Conservation (phyloP, 345 rosid genomes). For the Linum tenue region DNA sequence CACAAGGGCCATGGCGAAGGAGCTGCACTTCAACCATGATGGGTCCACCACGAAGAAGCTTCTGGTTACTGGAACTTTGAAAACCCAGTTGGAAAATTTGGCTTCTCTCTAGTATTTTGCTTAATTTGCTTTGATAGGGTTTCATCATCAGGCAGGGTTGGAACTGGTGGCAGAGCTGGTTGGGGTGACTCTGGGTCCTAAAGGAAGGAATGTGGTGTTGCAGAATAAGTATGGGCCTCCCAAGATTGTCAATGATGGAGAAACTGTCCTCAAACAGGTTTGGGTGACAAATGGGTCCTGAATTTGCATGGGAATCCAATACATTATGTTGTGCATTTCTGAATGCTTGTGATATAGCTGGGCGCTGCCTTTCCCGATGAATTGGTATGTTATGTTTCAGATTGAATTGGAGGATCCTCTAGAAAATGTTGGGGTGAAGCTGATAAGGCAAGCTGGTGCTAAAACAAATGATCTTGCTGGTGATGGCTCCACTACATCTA, state of each 20-base stretch:
- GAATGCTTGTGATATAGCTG: background rate
- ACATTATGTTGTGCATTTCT: background rate
- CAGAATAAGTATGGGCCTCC: conserved; percentile 92
- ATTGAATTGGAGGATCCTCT: conserved; percentile 85
- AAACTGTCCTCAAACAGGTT: conserved; percentile 87
- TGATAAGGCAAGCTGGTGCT: conserved; percentile 97
- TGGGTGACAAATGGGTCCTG: background rate
- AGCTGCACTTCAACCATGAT: conserved; percentile 73
- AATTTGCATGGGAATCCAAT: background rate
- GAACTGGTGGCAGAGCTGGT: conserved; percentile 71
- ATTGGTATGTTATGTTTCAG: conserved; percentile 26
- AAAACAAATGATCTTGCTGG: conserved; percentile 90
- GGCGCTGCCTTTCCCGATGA: background rate
- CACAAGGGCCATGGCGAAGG: conserved; percentile 58
- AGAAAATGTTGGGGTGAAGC: conserved; percentile 92
- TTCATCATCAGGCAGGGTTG: conserved; percentile 55
- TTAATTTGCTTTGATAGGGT: background rate
- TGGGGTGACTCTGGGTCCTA: conserved; percentile 93
- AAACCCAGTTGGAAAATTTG: background rate
- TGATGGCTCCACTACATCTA: conserved; percentile 91
- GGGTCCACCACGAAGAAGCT: conserved; percentile 78
- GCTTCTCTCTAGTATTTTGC: background rate
- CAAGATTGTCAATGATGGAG: conserved; percentile 90
- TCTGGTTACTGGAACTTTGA: conserved; percentile 34
- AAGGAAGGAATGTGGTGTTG: conserved; percentile 88